phyloP scores from a whole-genome alignment of 2,329 filamentous ascomycete species.

The Nigrospora osmanthi region DNA sequence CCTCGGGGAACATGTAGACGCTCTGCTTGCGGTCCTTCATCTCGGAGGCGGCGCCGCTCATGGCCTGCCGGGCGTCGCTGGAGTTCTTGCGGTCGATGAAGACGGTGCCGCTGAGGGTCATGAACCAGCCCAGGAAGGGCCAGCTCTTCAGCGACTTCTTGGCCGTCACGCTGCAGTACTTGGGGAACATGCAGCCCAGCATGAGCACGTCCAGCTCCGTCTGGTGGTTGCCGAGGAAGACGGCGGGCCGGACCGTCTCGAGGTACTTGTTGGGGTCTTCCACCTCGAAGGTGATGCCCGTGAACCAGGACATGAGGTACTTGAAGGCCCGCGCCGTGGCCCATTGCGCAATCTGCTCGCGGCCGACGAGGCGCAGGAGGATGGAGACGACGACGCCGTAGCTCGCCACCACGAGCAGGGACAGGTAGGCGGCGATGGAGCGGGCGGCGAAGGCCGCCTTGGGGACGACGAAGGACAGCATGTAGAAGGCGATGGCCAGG shows the following conservation, averaged over 20 bases:
- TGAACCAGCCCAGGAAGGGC: slow-evolving; percentile 94
- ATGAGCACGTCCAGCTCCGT: slow-evolving; percentile 91
- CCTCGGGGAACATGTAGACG: slow-evolving; percentile 86
- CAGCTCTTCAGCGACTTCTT: slow-evolving; percentile 75
- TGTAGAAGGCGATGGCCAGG: slow-evolving; percentile 50
- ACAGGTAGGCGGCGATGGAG: slow-evolving; percentile 56
- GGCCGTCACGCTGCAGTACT: slow-evolving; percentile 86
- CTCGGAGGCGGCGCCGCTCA: slow-evolving; percentile 72
- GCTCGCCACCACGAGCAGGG: slow-evolving; percentile 49
- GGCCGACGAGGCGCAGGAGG: slow-evolving; percentile 60
- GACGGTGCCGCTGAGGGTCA: slow-evolving; percentile 76
- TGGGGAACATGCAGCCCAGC: slow-evolving; percentile 82
- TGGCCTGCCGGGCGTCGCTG: slow-evolving; percentile 74
- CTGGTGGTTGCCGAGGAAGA: slow-evolving; percentile 94
- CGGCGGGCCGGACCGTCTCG: slow-evolving; percentile 63
- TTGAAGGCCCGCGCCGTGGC: slow-evolving; percentile 73
- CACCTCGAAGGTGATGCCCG: slow-evolving; percentile 72
- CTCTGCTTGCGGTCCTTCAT: slow-evolving; percentile 67
- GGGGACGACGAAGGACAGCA: slow-evolving; percentile 50
- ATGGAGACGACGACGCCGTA: slow-evolving; percentile 74
- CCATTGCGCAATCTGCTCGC: slow-evolving; percentile 78
- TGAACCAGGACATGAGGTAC: slow-evolving; percentile 64
- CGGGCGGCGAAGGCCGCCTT: slow-evolving; percentile 63
- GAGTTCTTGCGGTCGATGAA: slow-evolving; percentile 92
- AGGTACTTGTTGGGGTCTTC: slow-evolving; percentile 60